Base-by-base conservation (phyloP, 192 early-diverging fungal genomes). In the Coemansia sp. region DNA sequence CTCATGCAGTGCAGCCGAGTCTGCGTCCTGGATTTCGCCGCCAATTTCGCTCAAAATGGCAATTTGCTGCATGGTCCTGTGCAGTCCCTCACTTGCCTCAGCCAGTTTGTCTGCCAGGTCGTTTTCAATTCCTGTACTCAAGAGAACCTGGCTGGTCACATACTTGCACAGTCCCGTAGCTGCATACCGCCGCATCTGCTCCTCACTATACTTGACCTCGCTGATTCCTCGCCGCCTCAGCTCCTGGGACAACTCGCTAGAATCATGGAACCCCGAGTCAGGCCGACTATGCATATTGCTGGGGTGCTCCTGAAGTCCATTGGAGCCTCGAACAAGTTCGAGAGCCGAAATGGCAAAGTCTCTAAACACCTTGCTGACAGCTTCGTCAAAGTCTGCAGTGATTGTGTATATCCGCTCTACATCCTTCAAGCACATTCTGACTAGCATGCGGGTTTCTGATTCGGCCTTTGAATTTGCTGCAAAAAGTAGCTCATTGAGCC, bases 61-160 rank as follows among this genome's bases (percentile, higher is more conserved):
- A 5, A 67, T 55, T 47, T 64, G 55, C 15, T 54, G 46, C 9
- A 15, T 46, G 2, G 41, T 24, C 18, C 44, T 41, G 18, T 39
- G 43, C 20, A 67, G 27, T 0, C 51, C 43, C 48, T 64, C 48
- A 2, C 32, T 47, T 1, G 47, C 33, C 40, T 58, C 51, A 13
- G 53, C 60, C 8, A 75, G 51, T 36, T 55, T 48, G 37, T 75
- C 72, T 0, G 56, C 55, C 46, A 67, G 29, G 36, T 75, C 72
- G 49, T 75, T 75, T 33, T 75, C 72, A 5, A 75, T 53, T 1
- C 72, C 72, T 4, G 72, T 75, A 53, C 72, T 67, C 28, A 75
- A 32, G 30, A 75, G 43, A 20, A 67, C 59, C 60, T 75, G 72
- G 38, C 60, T 58, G n/a, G 52, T 56, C 10, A 75, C 56, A 43